Base-by-base conservation (phyloP, 495 filamentous ascomycete species). In the Aspergillus campestris region DNA sequence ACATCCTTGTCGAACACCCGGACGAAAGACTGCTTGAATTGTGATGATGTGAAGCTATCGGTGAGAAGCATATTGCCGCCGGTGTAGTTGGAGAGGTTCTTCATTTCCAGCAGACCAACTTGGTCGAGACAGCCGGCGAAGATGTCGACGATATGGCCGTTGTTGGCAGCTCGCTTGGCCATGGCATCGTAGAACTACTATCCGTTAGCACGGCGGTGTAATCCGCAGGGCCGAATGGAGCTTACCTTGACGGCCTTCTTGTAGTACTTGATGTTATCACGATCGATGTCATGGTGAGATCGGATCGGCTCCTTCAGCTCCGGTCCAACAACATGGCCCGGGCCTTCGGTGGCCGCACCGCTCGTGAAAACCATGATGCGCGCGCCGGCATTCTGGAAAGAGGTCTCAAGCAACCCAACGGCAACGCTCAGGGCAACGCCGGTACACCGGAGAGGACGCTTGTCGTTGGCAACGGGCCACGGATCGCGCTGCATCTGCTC, bases 11-110 rank as follows among this genome's bases (percentile, higher is more conserved):
- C 92, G 59, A 99, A 99, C 27, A 99, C 82, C 27, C 94, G 84
- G 46, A 95, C 82, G 58, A 99, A 99, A 7, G 90, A 96, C 62
- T 99, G 94, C 74, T 95, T 97, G 77, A 97, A 99, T 79, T 97
- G 96, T 39, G 94, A 97, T 5, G 94, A 92, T 4, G 94, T 99
- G 64, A 99, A 99, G 67, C 89, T 95, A 58, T 99, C 94, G 3
- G 94, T 99, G 42, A 97, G 73, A 47, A 99, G 92, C 85, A 97
- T 97, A 61, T 99, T 89, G 37, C 94, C 94, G 43, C 94, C 94
- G 31, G 94, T 99, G 34, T 83, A 91, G 64, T 97, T 97, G 53
- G 89, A 81, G 29, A 99, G 75, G 34, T 92, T 89, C 71, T 99
- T 99, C 94, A 99, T 99, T 66, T 99, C 94, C 32, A 99, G 70